phyloP scores from a whole-genome alignment of 768 basidiomycete genomes.

The Rhizopogon vulgaris region DNA sequence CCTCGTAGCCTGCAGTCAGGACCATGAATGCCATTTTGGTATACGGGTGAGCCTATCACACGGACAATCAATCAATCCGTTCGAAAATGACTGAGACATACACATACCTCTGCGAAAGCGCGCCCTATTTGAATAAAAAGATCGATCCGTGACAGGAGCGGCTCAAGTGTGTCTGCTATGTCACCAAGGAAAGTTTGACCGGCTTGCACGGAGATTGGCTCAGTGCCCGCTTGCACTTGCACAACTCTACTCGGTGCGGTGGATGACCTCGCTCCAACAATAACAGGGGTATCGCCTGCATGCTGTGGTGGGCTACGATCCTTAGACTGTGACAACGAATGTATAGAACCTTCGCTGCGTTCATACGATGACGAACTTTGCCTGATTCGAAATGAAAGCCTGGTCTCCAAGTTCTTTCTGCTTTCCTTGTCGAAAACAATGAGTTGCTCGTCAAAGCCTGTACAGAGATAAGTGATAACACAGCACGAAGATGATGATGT shows the following conservation, averaged over 20 bases:
- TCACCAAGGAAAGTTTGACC: background rate
- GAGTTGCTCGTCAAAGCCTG: background rate
- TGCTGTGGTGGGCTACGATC: background rate
- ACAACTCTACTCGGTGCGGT: background rate
- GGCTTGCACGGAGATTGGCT: background rate
- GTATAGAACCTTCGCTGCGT: background rate
- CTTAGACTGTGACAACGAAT: background rate
- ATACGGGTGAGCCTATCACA: conserved; percentile 2
- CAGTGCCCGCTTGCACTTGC: background rate
- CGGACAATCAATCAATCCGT: background rate
- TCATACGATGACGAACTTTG: background rate
- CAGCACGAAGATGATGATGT: background rate
- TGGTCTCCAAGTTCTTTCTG: background rate
- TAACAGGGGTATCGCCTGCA: background rate
- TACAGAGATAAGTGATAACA: background rate
- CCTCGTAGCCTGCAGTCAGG: background rate
- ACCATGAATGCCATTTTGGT: conserved; percentile 1
- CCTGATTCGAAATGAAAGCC: background rate
- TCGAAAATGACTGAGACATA: background rate
- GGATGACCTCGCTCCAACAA: background rate
- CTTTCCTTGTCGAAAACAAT: background rate
- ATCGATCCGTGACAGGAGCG: background rate
- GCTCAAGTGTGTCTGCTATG: background rate
- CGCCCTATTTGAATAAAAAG: background rate
- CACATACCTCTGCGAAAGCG: background rate